phyloP scores from a whole-genome alignment of 192 early-diverging fungal species.

The Coemansia sp. region DNA sequence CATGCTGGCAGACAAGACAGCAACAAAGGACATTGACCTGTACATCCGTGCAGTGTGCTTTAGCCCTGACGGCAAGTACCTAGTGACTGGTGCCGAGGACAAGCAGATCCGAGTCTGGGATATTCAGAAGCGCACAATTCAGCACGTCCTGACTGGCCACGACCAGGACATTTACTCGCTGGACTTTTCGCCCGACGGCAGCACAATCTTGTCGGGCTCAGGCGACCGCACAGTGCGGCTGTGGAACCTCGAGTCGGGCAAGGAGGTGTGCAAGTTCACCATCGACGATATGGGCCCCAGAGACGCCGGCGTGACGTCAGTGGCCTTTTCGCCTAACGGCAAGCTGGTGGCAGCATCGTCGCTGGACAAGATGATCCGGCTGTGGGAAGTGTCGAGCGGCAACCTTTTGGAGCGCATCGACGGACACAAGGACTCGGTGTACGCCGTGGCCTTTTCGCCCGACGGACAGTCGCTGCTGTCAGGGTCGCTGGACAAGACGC shows the following conservation, averaged over 20 bases:
- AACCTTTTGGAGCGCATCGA: constrained; percentile 81
- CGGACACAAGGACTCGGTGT: constrained; percentile 94
- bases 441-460: constrained; percentile 91
- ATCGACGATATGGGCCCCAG: constrained; percentile 79
- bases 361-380: constrained; percentile 87
- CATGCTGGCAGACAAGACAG: constrained; percentile 74
- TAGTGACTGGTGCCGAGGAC: constrained; percentile 97
- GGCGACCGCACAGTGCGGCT: constrained; percentile 82
- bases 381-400: constrained; percentile 81
- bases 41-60: constrained; percentile 98
- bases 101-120: constrained; percentile 88
- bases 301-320: constrained; percentile 93
- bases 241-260: constrained; percentile 82
- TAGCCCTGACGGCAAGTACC: constrained; percentile 82
- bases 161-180: constrained; percentile 96
- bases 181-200: constrained; percentile 91
- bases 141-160: constrained; percentile 77
- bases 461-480: constrained; percentile 89
- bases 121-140: constrained; percentile 61
- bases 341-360: constrained; percentile 85
- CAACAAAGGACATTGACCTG: constrained; percentile 77
- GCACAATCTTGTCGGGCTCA: constrained; percentile 84
- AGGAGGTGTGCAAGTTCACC: constrained; percentile 67
- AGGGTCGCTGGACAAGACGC: constrained; percentile 87
- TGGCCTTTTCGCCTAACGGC: constrained; percentile 89